phyloP scores from a whole-genome alignment of 164 flowering plant genomes.

The Santalum album region DNA sequence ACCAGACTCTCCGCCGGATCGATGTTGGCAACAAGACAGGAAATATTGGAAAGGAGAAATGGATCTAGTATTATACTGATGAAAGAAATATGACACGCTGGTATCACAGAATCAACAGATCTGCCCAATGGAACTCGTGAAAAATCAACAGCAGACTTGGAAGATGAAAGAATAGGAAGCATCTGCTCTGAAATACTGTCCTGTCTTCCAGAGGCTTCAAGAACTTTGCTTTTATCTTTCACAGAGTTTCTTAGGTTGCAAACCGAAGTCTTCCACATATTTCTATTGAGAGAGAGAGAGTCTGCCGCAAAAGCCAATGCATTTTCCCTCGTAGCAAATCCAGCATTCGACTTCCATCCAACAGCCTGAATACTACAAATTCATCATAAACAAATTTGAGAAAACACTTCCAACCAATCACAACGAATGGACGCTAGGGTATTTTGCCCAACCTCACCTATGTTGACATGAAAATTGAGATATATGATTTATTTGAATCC shows the following conservation, averaged over 20 bases:
- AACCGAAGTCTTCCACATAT: slow-evolving; percentile 97
- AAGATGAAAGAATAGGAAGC: slow-evolving; percentile 70
- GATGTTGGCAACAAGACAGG: slow-evolving; percentile 48
- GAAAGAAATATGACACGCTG: too few relatives aligned
- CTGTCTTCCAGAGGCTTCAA: slow-evolving; percentile 72
- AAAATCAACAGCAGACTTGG: slow-evolving; percentile 41
- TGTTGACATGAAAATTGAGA: too few relatives aligned
- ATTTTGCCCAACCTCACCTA: too few relatives aligned
- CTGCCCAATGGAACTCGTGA: too few relatives aligned
- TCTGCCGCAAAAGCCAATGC: slow-evolving; percentile 89
- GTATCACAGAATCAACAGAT: too few relatives aligned
- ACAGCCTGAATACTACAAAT: slow-evolving; percentile 32
- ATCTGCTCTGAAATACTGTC: slow-evolving; percentile 61
- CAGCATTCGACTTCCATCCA: slow-evolving; percentile 60
- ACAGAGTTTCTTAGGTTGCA: slow-evolving; percentile 66
- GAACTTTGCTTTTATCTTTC: slow-evolving; percentile 63
- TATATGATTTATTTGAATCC: too few relatives aligned
- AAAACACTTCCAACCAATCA: too few relatives aligned
- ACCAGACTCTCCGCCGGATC: slow-evolving; percentile 56
- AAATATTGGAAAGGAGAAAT: too few relatives aligned
- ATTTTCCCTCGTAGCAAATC: slow-evolving; percentile 67
- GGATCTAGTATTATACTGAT: too few relatives aligned
- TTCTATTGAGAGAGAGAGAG: slow-evolving; percentile 88
- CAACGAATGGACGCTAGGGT: too few relatives aligned
- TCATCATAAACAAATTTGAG: slow-evolving; percentile 4